Base-by-base conservation (phyloP, 2,329 filamentous ascomycete species). In the Xylariaceae sp. region DNA sequence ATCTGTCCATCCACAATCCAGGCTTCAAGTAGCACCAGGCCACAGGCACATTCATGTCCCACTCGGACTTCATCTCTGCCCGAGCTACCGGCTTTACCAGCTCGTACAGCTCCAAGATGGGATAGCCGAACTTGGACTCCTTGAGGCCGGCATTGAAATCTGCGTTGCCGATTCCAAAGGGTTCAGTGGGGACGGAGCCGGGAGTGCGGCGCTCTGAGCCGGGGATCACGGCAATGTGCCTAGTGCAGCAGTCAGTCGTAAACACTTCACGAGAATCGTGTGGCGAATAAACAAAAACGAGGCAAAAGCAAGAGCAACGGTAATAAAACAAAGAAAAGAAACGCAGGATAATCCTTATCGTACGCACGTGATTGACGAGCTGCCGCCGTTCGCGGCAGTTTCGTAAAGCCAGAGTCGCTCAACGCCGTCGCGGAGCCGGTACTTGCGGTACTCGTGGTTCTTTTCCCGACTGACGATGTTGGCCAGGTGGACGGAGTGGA, bases 381-480 rank as follows among this genome's bases (percentile, higher is more conserved):
- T 42, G 5, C 49, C 44, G 32, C 49, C 43, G 26, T 40, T 34
- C 10, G 29, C n/a, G n/a, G 43, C 43, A 18, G 49, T 52, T 26
- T 52, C 49, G 46, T 52, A 52, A 5, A 52, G 22, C 49, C 49
- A 52, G 30, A 52, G 30, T 15, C 49, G 49, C 41, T 52, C 44
- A 34, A 52, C 49, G 13, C 49, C 49, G 36, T 52, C 36, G 16
- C 22, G 49, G 21, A 52, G 49, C 26, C 49, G 49, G 44, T 52
- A 52, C 41, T 52, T 52, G 29, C 49, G 36, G 32, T 52, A 52
- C 43, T 52, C 49, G 43, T 52, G 49, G 40, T 52, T 52, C 37
- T 52, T 52, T 15, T 29, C 10, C 36, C 26, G 19, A 29, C 37
- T 47, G 36, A 10, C 49, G 19, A 52, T 52, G 46, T 42, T 47